Evolutionary conservation across 169 alveolate species (phyloP), one percentile per base, ranked within the genome.

Genomic region (Miamiensis avidus): DNA sequence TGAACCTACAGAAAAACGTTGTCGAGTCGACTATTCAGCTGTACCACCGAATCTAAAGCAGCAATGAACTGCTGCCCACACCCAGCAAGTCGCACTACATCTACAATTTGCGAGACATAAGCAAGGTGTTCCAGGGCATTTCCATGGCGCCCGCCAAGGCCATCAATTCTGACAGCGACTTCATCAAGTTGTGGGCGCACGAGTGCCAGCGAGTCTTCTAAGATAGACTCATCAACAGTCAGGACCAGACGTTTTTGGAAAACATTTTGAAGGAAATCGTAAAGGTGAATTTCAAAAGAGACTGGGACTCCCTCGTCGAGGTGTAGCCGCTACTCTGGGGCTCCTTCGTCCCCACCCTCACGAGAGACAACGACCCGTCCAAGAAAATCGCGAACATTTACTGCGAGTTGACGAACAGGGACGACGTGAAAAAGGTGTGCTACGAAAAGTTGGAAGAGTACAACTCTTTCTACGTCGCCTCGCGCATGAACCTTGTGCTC

Each of bases 51-150:
- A 93, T 92, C 20, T 84, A 90, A 34, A 81, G 74, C 0, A 79
- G 86, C 1, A 90, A 92, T 29, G 91, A 94, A 73, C 92, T 96
- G 75, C 88, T 89, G 77, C 98, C 98, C 29, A 96, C 98, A 74
- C 98, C 98, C 20, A 96, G 97, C 0, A 96, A 96, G 76, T 93
- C 97, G 27, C 98, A 96, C 84, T 96, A 96, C 89, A 95, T 95
- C 64, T 96, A 93, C 82, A 96, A 96, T 82, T 91, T 96, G 74
- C 92, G 98, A 92, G 98, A 96, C 90, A 94, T 96, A n/a, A 88
- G 96, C 64, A 95, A 93, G 89, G 97, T 96, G 15, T 94, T 96
- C 88, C 88, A 93, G 75, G 98, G 98, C 28, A 92, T 96, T 25
- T 88, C 98, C 34, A 89, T 91, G 32, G 94, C 97, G 31, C 82